phyloP scores from a whole-genome alignment of 192 early-diverging fungal species.

The Radiomyces spectabilis region DNA sequence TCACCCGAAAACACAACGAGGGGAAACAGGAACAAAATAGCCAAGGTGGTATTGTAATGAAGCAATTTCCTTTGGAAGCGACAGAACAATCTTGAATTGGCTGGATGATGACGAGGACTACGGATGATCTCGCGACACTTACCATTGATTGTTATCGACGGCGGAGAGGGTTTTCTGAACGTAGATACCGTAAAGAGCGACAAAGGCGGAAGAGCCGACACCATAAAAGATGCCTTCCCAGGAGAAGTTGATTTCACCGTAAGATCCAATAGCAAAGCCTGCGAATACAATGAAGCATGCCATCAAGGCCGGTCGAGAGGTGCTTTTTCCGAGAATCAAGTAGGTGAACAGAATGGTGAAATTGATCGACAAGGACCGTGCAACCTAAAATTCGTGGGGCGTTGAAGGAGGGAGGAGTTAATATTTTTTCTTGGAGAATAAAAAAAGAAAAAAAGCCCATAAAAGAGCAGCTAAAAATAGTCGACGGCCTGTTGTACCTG shows the following conservation, averaged over 20 bases:
- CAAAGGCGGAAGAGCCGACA: slow-evolving; percentile 56
- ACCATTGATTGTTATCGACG: slow-evolving; percentile 67
- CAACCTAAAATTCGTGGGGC: slow-evolving; percentile 40
- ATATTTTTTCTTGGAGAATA: no score
- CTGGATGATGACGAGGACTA: not conserved
- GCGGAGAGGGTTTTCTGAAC: slow-evolving; percentile 53
- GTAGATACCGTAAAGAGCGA: slow-evolving; percentile 62
- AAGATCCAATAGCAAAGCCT: slow-evolving; percentile 58
- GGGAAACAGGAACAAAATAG: slow-evolving; percentile 48
- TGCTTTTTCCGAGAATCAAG: slow-evolving; percentile 44
- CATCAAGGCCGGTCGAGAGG: slow-evolving; percentile 40
- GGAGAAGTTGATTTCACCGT: slow-evolving; percentile 61
- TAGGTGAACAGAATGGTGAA: slow-evolving; percentile 67
- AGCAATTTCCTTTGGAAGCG: slow-evolving; percentile 53
- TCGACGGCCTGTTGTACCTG: no score
- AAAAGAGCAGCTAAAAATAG: no score
- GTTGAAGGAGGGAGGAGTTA: no score
- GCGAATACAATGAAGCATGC: slow-evolving; percentile 53
- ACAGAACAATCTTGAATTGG: no score
- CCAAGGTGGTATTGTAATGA: slow-evolving; percentile 60
- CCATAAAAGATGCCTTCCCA: slow-evolving; percentile 56
- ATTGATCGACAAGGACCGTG: slow-evolving; percentile 56
- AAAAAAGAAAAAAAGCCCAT: no score
- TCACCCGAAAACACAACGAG: slow-evolving; percentile 55
- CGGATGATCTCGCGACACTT: not conserved